Evolutionary conservation across 2,329 filamentous ascomycete species (phyloP), one percentile per base, ranked within the genome.

Genomic region (Colletotrichum truncatum): DNA sequence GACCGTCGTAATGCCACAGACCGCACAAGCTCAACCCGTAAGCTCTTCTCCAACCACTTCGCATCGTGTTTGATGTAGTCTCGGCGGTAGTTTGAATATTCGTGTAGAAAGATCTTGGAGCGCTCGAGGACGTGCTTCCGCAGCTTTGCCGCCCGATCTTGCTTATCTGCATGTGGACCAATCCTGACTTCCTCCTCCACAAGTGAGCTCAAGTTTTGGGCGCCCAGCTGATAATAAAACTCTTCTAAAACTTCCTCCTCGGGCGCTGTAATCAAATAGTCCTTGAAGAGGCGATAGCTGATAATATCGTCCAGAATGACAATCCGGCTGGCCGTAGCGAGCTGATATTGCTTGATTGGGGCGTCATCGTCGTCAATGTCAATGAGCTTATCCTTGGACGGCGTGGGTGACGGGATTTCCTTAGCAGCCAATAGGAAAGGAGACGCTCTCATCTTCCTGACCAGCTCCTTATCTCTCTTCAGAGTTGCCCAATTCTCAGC

Each of bases 301-400:
- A 93, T 92, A 71, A 96, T 94, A 72, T 98, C 95, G 74, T 97
- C 93, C 10, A 94, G 82, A 59, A 97, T 86, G 41, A 96, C 90
- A 70, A 96, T 91, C 56, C 92, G 84, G 52, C 81, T 83, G 2
- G 94, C 90, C 32, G 87, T 82, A 1, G 91, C 90, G 36, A 99
- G 86, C 68, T 92, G 91, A 77, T 91, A 98, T 68, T 94, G 91
- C 69, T 89, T 91, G 72, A 94, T 87, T 26, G 89, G 82, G 64
- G 87, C 80, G 70, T 89, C 83, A 61, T 92, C 85, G 8, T 90
- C 88, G 8, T 87, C 84, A 7, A 87, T 76, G 39, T 85, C 80
- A 36, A 75, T 79, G 64, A 83, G 75, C 51, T 86, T 84, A 9
- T 77, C 77, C 67, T 86, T 84, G 7, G 75, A 76, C 2, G 76